Evolutionary conservation across 331 rosid species (phyloP), one percentile per base, ranked within the genome.

Genomic region (Phaseolus coccineus): DNA sequence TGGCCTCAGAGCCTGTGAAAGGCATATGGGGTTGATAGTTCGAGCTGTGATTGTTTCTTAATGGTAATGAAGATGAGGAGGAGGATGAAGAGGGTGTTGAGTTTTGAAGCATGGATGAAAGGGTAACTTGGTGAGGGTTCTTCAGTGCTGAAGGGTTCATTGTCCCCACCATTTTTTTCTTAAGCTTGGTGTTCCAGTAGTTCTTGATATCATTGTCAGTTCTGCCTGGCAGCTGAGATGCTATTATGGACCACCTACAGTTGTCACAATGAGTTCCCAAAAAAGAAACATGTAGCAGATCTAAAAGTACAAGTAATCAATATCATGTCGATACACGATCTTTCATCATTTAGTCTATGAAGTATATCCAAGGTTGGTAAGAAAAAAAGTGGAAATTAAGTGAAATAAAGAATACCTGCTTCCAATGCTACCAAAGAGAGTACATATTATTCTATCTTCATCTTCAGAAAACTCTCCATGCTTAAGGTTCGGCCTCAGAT

Each of bases 131-230:
- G 42, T 72, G 84, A 39, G 78, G 67, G 15, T 87, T 84, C 24
- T 62, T 73, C 61, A 73, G 85, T 67, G 81, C 24, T 61, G 71
- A 69, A 37, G 74, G 73, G 25, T 79, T 63, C 58, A 86, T 73
- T 42, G 85, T 76, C 37, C 42, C 83, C 85, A 85, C 74, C 71
- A 84, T 72, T 70, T 87, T 90, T 82, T 93, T 90, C 91, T 88
- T 93, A 1, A 93, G 94, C 85, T 88, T 90, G 19, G 97, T 87
- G 90, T 90, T 93, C 94, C 94, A 90, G 25, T 93, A 82, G 88
- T 90, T 93, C 86, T 93, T 93, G 68, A 90, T 89, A 63, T 93
- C 97, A 79, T 93, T 93, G 81, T 93, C 94, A 0, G 97, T 90
- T 40, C 96, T 80, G 3, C 94, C 94, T 61, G 94, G 96, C 75